Evolutionary conservation across 2,329 filamentous ascomycete genomes (phyloP).

Genomic region (Tolypocladium tropicale): DNA sequence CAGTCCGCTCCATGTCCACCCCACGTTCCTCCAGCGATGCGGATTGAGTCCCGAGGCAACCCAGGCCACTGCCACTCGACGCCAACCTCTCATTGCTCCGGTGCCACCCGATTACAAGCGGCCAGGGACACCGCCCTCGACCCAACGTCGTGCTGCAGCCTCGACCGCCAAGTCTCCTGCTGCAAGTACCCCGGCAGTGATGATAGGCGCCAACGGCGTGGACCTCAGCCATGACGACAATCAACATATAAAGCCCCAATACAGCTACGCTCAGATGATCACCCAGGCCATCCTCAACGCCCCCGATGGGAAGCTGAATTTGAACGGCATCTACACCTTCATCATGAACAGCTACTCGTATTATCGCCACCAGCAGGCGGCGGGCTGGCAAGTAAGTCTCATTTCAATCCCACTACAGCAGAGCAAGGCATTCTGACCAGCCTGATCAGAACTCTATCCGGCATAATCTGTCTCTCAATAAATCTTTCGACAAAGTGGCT

Average conservation of each 20-base stretch:
- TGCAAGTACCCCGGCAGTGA: constrained; percentile 24
- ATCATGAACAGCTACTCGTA: constrained; percentile 90
- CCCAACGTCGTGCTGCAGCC: constrained; percentile 16
- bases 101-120: constrained; percentile 50
- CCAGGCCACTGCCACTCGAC: constrained; percentile 16
- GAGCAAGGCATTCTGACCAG: constrained; percentile 6
- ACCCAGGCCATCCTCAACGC: constrained; percentile 89
- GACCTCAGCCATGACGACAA: constrained; percentile 76
- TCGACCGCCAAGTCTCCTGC: constrained; percentile 19
- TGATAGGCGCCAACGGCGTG: constrained; percentile 41
- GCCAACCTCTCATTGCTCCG: constrained; percentile 43
- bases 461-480: constrained; percentile 91
- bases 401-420: background rate
- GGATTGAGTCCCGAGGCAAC: constrained; percentile 32
- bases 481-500: constrained; percentile 87
- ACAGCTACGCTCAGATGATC: constrained; percentile 94
- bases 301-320: constrained; percentile 75
- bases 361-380: constrained; percentile 66
- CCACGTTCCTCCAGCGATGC: constrained; percentile 59
- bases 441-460: constrained; percentile 73
- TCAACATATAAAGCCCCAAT: constrained; percentile 87
- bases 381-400: constrained; percentile 75
- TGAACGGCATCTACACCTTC: constrained; percentile 88
- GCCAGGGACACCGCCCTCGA: constrained; percentile 49
- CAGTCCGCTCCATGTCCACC: constrained; percentile 55